A percentile compares a stretch with the other conserved stretches of the same genome.
Evolutionary conservation across 1,284 basidiomycete species (phyloP).

Genomic region (Heimioporus punctisporus): DNA sequence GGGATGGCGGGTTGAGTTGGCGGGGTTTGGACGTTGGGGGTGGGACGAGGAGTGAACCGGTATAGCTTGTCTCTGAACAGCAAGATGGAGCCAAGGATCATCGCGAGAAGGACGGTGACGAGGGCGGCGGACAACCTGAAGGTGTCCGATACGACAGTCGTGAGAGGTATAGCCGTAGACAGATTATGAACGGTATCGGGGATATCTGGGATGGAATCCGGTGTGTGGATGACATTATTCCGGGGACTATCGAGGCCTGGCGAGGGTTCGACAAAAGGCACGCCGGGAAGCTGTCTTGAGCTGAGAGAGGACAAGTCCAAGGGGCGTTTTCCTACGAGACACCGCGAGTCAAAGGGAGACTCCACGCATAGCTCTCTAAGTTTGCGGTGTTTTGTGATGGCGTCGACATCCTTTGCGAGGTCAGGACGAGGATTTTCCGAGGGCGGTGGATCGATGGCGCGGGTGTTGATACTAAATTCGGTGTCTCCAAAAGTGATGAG

Average conservation of each 20-base stretch:
- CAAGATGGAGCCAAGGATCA: conserved; percentile 23
- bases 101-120: conserved; percentile 25
- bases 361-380: conserved; percentile 36
- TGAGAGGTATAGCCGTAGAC: conserved; percentile 13
- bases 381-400: conserved; percentile 44
- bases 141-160: conserved; percentile 9
- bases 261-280: conserved; percentile 31
- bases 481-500: conserved; percentile 70
- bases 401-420: conserved; percentile 44
- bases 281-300: conserved; percentile 34
- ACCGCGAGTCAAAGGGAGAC: conserved; percentile 50
- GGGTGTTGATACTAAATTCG: conserved; percentile 29
- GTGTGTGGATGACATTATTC: conserved; percentile 6
- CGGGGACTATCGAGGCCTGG: conserved; percentile 10
- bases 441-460: conserved; percentile 40
- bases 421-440: conserved; percentile 29
- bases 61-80: conserved; percentile 27
- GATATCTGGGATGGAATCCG: conserved; percentile 14
- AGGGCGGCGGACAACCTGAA: conserved; percentile 13
- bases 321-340: conserved; percentile 60
- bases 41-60: background rate
- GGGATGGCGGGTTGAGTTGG: background rate
- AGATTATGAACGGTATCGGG: conserved; percentile 14
- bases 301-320: conserved; percentile 42
- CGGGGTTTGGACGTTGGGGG: background rate